phyloP scores from a whole-genome alignment of 2,329 filamentous ascomycete species.

The Pyrenochaeta sp. region DNA sequence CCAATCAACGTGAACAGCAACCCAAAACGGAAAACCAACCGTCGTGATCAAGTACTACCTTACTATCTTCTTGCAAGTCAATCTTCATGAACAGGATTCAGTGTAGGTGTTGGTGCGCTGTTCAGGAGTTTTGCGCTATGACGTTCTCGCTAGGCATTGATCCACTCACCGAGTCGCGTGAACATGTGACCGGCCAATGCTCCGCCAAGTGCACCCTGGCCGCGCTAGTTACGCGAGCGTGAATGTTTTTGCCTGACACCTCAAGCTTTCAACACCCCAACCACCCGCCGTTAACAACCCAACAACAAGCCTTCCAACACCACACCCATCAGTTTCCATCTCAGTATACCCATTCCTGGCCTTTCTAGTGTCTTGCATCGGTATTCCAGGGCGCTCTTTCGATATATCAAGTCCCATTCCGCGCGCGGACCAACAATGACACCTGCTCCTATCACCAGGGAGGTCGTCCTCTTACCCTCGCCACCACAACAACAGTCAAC shows the following conservation, averaged over 20 bases:
- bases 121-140: conserved; percentile 7
- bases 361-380: conserved; percentile 10
- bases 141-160: conserved; percentile 12
- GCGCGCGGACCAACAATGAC: conserved; percentile 40
- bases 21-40: too few relatives aligned
- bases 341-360: conserved; percentile 7
- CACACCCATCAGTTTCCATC: conserved; percentile 38
- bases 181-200: conserved; percentile 38
- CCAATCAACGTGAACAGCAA: too few relatives aligned
- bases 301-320: conserved; percentile 19
- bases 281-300: conserved; percentile 27
- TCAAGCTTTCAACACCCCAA: conserved; percentile 33
- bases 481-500: conserved; percentile 24
- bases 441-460: conserved; percentile 40
- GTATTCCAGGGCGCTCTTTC: conserved; percentile 14
- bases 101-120: too few relatives aligned
- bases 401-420: conserved; percentile 35
- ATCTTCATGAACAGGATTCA: too few relatives aligned
- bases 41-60: too few relatives aligned
- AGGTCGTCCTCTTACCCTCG: conserved; percentile 28
- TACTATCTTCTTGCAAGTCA: too few relatives aligned
- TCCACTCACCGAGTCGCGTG: conserved; percentile 15
- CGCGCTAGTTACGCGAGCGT: conserved; percentile 48
- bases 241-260: conserved; percentile 48
- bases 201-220: conserved; percentile 34